A percentile compares a stretch with the other conserved stretches of the same genome.
phyloP scores from a whole-genome alignment of 2,329 filamentous ascomycete genomes.

The Dothidotthia symphoricarpi region DNA sequence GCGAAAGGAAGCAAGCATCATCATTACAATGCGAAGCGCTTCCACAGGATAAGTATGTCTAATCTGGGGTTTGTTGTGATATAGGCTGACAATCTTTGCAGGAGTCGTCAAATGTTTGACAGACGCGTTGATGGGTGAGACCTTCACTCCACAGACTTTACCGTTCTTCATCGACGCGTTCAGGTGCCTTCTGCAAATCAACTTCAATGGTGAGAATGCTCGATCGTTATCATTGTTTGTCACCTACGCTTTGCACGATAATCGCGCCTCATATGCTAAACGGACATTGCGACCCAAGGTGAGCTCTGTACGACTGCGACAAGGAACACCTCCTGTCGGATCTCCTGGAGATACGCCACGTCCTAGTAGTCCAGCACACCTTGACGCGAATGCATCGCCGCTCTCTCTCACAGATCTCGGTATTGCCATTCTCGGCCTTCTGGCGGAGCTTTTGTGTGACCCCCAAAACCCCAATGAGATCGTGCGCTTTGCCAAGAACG shows the following conservation, averaged over 20 bases:
- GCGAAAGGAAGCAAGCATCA: slow-evolving; percentile 87
- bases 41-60: slow-evolving; percentile 82
- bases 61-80: background rate
- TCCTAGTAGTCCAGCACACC: slow-evolving; percentile 32
- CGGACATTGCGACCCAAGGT: slow-evolving; percentile 35
- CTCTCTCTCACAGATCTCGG: slow-evolving; percentile 68
- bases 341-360: slow-evolving; percentile 32
- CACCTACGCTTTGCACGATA: slow-evolving; percentile 81
- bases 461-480: slow-evolving; percentile 67
- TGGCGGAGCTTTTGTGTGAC: slow-evolving; percentile 74
- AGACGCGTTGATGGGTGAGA: slow-evolving; percentile 85
- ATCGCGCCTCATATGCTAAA: slow-evolving; percentile 45
- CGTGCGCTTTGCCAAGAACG: slow-evolving; percentile 85
- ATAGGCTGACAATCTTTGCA: slow-evolving; percentile 41
- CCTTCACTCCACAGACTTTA: slow-evolving; percentile 68
- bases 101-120: slow-evolving; percentile 87
- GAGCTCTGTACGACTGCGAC: slow-evolving; percentile 33
- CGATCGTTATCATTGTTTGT: slow-evolving; percentile 87
- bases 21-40: slow-evolving; percentile 83
- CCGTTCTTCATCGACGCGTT: slow-evolving; percentile 77
- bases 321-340: slow-evolving; percentile 26
- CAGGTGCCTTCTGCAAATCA: slow-evolving; percentile 73
- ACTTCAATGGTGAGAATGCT: slow-evolving; percentile 79
- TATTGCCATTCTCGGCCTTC: slow-evolving; percentile 71
- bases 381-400: slow-evolving; percentile 13